These are phyloP conservation scores for Gloeopeniophorella convolvens DNA, from an alignment of 768 basidiomycete species.

Conservation along the genomic window DNA sequence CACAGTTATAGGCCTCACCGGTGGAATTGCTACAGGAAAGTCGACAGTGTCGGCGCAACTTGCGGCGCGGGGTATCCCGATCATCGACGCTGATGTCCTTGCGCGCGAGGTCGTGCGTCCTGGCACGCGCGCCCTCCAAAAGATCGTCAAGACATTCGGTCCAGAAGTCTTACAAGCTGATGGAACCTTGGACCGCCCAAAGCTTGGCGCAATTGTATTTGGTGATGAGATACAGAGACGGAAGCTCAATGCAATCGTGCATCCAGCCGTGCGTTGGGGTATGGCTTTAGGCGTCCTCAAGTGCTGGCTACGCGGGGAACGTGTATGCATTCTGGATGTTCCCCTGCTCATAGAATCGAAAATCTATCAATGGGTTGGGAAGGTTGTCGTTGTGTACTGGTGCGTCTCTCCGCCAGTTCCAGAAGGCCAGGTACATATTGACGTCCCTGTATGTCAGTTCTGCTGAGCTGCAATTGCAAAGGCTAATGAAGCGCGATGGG, in stretches of 20 bases:
- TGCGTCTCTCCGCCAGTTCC: slow-evolving; percentile 31
- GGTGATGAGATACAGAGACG: slow-evolving; percentile 63
- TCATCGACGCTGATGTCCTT: slow-evolving; percentile 89
- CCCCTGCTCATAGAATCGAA: slow-evolving; percentile 88
- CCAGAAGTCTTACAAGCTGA: slow-evolving; percentile 53
- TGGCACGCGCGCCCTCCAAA: slow-evolving; percentile 63
- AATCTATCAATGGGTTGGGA: slow-evolving; percentile 76
- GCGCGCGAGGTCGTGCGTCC: slow-evolving; percentile 83
- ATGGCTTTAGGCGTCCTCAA: slow-evolving; percentile 64
- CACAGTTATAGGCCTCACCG: slow-evolving; percentile 94
- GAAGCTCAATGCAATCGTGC: slow-evolving; percentile 77
- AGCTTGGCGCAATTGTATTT: slow-evolving; percentile 82
- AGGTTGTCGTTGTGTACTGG: slow-evolving; percentile 91
- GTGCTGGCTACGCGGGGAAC: slow-evolving; percentile 73
- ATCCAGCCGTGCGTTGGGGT: slow-evolving; percentile 81
- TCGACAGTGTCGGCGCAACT: slow-evolving; percentile 83
- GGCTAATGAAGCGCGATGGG: slow-evolving; percentile 71
- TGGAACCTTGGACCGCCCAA: slow-evolving; percentile 74
- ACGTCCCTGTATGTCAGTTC: slow-evolving; percentile 42
- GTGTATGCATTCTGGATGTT: slow-evolving; percentile 80
- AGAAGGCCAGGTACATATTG: background rate
- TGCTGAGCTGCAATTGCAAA: slow-evolving; percentile 72
- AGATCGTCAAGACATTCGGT: slow-evolving; percentile 71
- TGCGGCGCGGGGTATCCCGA: slow-evolving; percentile 57
- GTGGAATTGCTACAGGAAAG: slow-evolving; percentile 95